Conservation (phyloP, 805 yeast species). For the Yarrowia hollandica region DNA sequence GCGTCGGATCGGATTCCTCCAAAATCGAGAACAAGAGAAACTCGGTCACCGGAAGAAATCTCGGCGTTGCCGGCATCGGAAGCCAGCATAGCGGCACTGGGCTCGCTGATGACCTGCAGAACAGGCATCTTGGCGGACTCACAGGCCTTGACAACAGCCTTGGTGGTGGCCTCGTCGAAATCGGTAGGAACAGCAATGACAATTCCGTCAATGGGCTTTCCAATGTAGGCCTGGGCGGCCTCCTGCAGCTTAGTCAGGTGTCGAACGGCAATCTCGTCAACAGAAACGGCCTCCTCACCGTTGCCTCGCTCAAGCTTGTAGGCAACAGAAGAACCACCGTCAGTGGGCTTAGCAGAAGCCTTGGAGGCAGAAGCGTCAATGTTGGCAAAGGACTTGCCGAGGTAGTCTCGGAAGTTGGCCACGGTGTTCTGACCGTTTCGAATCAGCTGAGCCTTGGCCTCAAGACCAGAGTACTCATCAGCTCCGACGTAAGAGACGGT, state of each 20-base stretch:
- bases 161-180: conserved; percentile 71
- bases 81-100: conserved; percentile 77
- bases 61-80: conserved; percentile 45
- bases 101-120: conserved; percentile 87
- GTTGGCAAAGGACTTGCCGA: conserved; percentile 72
- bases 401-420: conserved; percentile 87
- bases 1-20: conserved; percentile 97
- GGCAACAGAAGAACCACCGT: conserved; percentile 70
- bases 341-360: conserved; percentile 65
- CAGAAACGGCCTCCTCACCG: conserved; percentile 56
- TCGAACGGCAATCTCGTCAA: conserved; percentile 78
- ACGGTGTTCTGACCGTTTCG: conserved; percentile 88
- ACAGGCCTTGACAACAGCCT: conserved; percentile 61
- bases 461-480: conserved; percentile 97
- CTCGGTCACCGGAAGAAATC: conserved; percentile 54
- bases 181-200: conserved; percentile 91
- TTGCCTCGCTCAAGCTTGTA: conserved; percentile 42
- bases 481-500: conserved; percentile 86
- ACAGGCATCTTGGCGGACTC: conserved; percentile 73
- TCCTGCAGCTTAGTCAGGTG: conserved; percentile 77
- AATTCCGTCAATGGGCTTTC: conserved; percentile 73
- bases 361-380: conserved; percentile 66
- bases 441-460: conserved; percentile 87
- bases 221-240: conserved; percentile 92
- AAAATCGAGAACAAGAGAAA: conserved; percentile 90